These are phyloP conservation scores for Penicillium verrucosum DNA, from an alignment of 2,329 filamentous ascomycete species.

Conservation along the genomic window DNA sequence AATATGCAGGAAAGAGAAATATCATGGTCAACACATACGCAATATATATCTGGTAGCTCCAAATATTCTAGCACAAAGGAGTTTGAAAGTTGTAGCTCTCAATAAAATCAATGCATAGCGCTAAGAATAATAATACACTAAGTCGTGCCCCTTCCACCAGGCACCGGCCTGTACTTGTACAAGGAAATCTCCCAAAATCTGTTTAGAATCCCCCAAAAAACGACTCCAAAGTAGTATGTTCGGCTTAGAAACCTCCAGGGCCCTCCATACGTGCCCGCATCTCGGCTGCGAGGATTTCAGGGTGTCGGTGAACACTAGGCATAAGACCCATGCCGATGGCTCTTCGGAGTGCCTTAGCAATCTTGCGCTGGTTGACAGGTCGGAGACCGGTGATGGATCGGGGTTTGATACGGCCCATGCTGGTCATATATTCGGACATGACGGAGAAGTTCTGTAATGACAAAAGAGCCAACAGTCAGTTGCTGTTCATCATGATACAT, in stretches of 20 bases:
- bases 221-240: constrained; percentile 10
- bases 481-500: neutral
- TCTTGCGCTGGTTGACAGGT: constrained; percentile 84
- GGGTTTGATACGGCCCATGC: constrained; percentile 80
- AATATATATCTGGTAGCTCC: neutral
- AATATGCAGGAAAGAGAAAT: neutral
- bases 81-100: neutral
- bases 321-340: constrained; percentile 87
- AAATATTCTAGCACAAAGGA: neutral
- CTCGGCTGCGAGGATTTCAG: constrained; percentile 64
- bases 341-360: constrained; percentile 87
- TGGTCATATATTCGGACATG: constrained; percentile 81
- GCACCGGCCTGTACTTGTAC: constrained; percentile 15
- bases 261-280: constrained; percentile 29
- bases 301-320: constrained; percentile 86
- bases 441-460: constrained; percentile 77
- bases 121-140: constrained; percentile 26
- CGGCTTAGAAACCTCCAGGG: constrained; percentile 8
- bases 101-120: constrained; percentile 15
- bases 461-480: constrained; percentile 6
- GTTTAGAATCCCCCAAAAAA: neutral
- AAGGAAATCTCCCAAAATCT: constrained; percentile 12
- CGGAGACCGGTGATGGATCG: constrained; percentile 72
- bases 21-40: neutral
- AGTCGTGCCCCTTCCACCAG: constrained; percentile 6